Evolutionary conservation across 768 basidiomycete species (phyloP).

Genomic region (Termitomyces titanicus): DNA sequence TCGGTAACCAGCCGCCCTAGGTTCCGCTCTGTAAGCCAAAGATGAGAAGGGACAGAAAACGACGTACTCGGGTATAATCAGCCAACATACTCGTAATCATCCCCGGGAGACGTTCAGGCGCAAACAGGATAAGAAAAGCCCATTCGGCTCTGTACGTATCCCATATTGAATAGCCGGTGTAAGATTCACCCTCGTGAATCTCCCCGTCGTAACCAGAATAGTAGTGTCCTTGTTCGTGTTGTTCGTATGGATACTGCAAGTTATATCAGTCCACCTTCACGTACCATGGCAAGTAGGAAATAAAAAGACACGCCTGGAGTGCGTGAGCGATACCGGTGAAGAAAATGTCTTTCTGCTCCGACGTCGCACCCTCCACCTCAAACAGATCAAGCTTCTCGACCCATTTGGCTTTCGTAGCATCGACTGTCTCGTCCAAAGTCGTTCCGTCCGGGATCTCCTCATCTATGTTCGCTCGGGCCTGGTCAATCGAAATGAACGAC

Average conservation of each 20-base stretch:
- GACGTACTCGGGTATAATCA: slow-evolving; percentile 61
- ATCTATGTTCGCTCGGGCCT: slow-evolving; percentile 50
- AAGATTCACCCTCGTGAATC: slow-evolving; percentile 57
- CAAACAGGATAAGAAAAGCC: slow-evolving; percentile 75
- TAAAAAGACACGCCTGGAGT: slow-evolving; percentile 38
- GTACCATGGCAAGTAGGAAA: neutral
- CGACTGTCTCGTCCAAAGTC: slow-evolving; percentile 50
- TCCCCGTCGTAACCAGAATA: slow-evolving; percentile 75
- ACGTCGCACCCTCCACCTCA: slow-evolving; percentile 43
- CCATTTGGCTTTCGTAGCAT: slow-evolving; percentile 48
- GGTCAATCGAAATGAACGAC: slow-evolving; percentile 71
- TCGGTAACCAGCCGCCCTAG: slow-evolving; percentile 78
- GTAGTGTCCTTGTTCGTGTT: slow-evolving; percentile 61
- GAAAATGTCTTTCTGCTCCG: slow-evolving; percentile 44
- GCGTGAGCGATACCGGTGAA: slow-evolving; percentile 66
- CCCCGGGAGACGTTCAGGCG: slow-evolving; percentile 70
- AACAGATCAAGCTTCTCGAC: slow-evolving; percentile 53
- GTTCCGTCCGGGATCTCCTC: slow-evolving; percentile 41
- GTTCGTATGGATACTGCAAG: slow-evolving; percentile 71
- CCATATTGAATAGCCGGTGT: slow-evolving; percentile 82
- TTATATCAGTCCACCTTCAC: neutral
- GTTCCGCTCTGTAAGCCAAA: slow-evolving; percentile 4
- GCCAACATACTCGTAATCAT: slow-evolving; percentile 81
- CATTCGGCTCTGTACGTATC: slow-evolving; percentile 79
- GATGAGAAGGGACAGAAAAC: neutral